phyloP scores from a whole-genome alignment of 1,284 basidiomycete species.

The Heterobasidion occidentale region DNA sequence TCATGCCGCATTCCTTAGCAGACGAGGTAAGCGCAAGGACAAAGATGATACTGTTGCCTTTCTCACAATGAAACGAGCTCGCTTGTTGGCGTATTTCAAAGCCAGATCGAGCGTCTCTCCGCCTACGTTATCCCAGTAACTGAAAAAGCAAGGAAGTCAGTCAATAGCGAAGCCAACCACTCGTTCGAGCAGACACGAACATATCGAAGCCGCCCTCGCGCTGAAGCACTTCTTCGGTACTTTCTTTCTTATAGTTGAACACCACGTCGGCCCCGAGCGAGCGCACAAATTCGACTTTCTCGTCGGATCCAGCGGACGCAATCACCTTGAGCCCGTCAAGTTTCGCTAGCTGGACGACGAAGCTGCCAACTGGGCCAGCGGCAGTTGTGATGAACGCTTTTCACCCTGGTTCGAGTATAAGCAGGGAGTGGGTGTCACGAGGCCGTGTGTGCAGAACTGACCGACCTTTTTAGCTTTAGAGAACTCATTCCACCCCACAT shows the following conservation, averaged over 20 bases:
- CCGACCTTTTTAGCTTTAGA: slow-evolving; percentile 27
- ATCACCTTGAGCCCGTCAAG: not conserved
- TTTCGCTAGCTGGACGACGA: slow-evolving; percentile 2
- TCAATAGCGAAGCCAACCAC: not conserved
- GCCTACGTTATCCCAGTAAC: slow-evolving; percentile 53
- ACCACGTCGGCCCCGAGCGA: not conserved
- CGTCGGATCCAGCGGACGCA: not conserved
- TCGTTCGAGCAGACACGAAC: not conserved
- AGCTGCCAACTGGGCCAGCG: slow-evolving; percentile 38
- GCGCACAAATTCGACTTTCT: not conserved
- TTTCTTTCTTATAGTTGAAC: not conserved
- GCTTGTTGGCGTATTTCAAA: slow-evolving; percentile 37
- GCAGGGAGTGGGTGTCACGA: too few species aligned
- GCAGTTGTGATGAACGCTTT: slow-evolving; percentile 46
- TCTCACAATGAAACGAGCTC: slow-evolving; percentile 43
- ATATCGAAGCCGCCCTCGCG: not conserved
- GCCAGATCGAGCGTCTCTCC: slow-evolving; percentile 59
- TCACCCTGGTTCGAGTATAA: slow-evolving; percentile 32
- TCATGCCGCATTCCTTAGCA: not conserved
- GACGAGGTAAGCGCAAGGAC: slow-evolving; percentile 2
- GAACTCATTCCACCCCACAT: slow-evolving; percentile 26
- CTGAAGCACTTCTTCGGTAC: not conserved
- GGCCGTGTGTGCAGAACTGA: not conserved
- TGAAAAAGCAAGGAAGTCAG: slow-evolving; percentile 12
- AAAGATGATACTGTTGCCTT: not conserved